Base-by-base conservation (phyloP, 2,329 filamentous ascomycete genomes). In the Penicillium sclerotigenum region DNA sequence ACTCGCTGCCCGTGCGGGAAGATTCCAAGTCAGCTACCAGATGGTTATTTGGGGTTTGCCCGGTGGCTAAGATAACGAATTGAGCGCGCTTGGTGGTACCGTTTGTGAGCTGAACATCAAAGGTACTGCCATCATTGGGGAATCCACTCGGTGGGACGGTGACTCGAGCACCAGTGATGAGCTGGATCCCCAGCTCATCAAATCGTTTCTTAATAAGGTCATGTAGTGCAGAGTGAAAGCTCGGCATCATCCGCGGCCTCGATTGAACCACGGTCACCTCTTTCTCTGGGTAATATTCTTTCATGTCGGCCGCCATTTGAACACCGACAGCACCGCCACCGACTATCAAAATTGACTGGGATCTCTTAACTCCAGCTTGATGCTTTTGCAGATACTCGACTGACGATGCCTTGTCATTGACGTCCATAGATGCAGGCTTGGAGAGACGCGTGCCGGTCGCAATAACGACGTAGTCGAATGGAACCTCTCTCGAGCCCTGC, bases 281-380 rank as follows among this genome's bases (percentile, higher is more conserved):
- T 56, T 81, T 82, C 4, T 75, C 70, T 0, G 78, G 78, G 55
- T 78, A 80, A 11, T 73, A 68, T 43, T 77, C 75, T 59, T 79
- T 81, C 52, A 80, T 69, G 56, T 82, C 80, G 0, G 77, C 74
- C 0, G 79, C 79, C 66, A 81, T 75, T 62, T 82, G 77, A 3
- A 81, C 76, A 0, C 80, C 79, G 0, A 81, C 79, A 1, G 80
- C 79, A 1, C 80, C 79, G 4, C 78, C 79, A 2, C 80, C 80
- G 3, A 73, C 71, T n/a, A 76, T 69, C 8, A 73, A 28, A 47
- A 73, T 70, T 0, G 70, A 72, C 29, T 65, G 62, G 13, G 68
- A 60, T 14, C 49, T 51, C 47, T 71, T 68, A 4, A 72, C 61
- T 29, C 65, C 64, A 1, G 59, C 61, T 47, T 73, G 71, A 58